phyloP scores from a whole-genome alignment of 306 rosid genomes.

The Glycine latifolia region DNA sequence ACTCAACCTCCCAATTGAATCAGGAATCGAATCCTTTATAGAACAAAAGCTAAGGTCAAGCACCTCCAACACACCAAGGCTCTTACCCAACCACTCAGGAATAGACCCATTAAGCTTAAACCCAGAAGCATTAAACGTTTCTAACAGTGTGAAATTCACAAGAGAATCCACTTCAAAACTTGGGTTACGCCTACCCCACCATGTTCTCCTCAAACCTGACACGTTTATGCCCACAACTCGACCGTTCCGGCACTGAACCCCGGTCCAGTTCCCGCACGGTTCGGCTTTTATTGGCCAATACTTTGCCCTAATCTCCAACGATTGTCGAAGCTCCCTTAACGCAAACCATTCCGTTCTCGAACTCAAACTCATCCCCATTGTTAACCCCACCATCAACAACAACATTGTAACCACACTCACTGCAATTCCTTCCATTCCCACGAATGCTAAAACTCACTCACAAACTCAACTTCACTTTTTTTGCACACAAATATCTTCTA shows the following conservation, averaged over 20 bases:
- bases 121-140: constrained; percentile 82
- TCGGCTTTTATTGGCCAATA: constrained; percentile 80
- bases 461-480: constrained; percentile 32
- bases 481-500: not conserved
- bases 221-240: constrained; percentile 62
- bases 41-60: constrained; percentile 83
- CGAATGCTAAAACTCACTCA: constrained; percentile 46
- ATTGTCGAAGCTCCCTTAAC: constrained; percentile 72
- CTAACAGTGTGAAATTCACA: constrained; percentile 62
- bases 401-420: constrained; percentile 43
- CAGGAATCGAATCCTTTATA: constrained; percentile 67
- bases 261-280: constrained; percentile 77
- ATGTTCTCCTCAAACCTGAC: constrained; percentile 72
- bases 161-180: constrained; percentile 72
- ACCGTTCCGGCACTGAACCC: constrained; percentile 66
- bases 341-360: constrained; percentile 66
- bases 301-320: constrained; percentile 73
- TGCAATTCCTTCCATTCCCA: constrained; percentile 57
- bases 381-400: constrained; percentile 53
- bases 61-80: constrained; percentile 56
- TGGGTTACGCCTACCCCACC: constrained; percentile 48
- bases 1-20: constrained; percentile 66
- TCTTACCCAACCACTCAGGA: constrained; percentile 85
- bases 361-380: constrained; percentile 43
- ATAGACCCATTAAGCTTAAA: constrained; percentile 81